These are phyloP conservation scores for Syncephalastrum racemosum DNA, from an alignment of 371 early-diverging fungal genomes.

Conservation along the genomic window DNA sequence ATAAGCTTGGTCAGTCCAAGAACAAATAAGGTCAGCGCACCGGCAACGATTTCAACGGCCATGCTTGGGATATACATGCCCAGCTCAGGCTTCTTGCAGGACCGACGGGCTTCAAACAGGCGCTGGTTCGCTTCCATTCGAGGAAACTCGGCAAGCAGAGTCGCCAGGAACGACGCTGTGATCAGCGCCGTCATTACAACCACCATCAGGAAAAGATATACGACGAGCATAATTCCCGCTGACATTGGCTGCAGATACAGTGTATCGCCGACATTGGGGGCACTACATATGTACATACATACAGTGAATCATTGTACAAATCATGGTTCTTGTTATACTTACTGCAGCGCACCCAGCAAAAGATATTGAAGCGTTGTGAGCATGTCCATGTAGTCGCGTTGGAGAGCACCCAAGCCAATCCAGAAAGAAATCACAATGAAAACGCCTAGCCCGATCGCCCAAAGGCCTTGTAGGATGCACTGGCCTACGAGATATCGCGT, in stretches of 20 bases:
- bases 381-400: conserved; percentile 31
- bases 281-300: conserved; percentile 15
- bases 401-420: conserved; percentile 38
- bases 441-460: conserved; percentile 26
- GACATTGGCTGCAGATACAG: conserved; percentile 33
- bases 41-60: conserved; percentile 30
- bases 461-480: conserved; percentile 33
- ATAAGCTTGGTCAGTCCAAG: not conserved
- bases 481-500: conserved; percentile 23
- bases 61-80: conserved; percentile 29
- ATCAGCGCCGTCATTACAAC: conserved; percentile 30
- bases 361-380: conserved; percentile 31
- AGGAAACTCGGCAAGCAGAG: conserved; percentile 25
- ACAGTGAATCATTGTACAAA: not conserved
- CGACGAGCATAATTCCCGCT: conserved; percentile 30
- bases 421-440: conserved; percentile 35
- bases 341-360: conserved; percentile 47
- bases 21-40: conserved; percentile 13
- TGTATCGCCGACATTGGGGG: conserved; percentile 41
- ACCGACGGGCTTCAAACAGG: conserved; percentile 21
- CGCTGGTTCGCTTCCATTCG: conserved; percentile 18
- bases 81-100: conserved; percentile 12
- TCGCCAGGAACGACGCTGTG: conserved; percentile 39
- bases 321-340: conserved; percentile 10
- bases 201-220: conserved; percentile 35